These are phyloP conservation scores for Flaveria floridana DNA, from an alignment of 140 eudicot species.

Conservation along the genomic window DNA sequence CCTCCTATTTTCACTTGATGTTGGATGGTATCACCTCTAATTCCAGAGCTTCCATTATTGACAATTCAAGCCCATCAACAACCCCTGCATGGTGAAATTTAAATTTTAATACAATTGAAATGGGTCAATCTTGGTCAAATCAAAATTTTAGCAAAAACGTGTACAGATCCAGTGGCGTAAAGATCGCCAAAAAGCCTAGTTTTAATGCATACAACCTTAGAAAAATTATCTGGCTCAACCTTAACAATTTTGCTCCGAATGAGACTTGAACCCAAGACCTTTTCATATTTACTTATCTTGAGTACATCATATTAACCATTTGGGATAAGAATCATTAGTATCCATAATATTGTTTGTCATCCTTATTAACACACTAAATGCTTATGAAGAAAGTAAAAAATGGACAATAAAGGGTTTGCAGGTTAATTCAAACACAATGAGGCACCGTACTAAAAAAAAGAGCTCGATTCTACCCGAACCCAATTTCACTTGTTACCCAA, in stretches of 20 bases:
- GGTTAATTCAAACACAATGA: neutral
- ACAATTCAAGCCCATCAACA: slow-evolving; percentile 29
- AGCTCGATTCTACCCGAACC: neutral
- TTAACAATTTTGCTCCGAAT: no score
- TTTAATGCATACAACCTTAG: neutral
- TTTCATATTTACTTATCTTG: no score
- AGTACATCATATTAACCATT: no score
- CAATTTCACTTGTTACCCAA: slow-evolving; percentile 10
- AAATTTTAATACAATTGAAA: neutral
- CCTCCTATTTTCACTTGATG: slow-evolving; percentile 20
- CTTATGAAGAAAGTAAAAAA: neutral
- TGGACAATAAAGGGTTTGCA: neutral
- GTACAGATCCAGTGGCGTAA: no score
- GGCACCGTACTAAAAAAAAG: neutral
- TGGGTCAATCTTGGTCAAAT: neutral
- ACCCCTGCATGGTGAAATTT: slow-evolving; percentile 9
- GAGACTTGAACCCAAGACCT: no score
- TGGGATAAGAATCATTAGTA: no score
- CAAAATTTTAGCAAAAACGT: neutral
- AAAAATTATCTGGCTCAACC: no score
- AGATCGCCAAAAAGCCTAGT: neutral
- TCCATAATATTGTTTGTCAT: neutral
- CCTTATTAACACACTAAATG: neutral
- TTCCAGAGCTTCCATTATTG: neutral
- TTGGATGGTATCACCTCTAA: slow-evolving; percentile 18